Evolutionary conservation across 257 asterid species (phyloP).

Genomic region (Voacanga thouarsii): DNA sequence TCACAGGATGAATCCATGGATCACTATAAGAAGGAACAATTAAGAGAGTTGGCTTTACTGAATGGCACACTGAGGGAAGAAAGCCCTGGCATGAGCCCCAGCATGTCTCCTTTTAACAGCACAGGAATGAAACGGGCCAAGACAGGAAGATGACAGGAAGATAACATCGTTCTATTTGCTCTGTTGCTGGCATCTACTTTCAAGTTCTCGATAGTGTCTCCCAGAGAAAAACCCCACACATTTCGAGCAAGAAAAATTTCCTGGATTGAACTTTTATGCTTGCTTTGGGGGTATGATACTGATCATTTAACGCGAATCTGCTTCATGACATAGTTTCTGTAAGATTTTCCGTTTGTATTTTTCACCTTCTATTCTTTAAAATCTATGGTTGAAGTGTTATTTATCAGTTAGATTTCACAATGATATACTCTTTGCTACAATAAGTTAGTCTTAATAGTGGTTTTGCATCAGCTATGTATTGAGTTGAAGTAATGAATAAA

Average conservation of each 20-base stretch:
- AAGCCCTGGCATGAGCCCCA: constrained; percentile 75
- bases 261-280: background rate
- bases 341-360: background rate
- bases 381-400: background rate
- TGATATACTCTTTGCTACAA: background rate
- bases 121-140: constrained; percentile 71
- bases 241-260: background rate
- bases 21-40: constrained; percentile 66
- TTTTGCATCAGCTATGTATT: background rate
- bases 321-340: constrained; percentile 1
- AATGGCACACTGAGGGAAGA: constrained; percentile 73
- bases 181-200: background rate
- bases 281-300: background rate
- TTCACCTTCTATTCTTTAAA: background rate
- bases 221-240: background rate
- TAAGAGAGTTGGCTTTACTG: constrained; percentile 70
- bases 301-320: background rate
- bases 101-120: constrained; percentile 78
- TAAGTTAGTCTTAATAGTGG: background rate
- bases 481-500: background rate
- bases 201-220: background rate
- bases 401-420: background rate
- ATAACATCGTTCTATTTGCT: constrained; percentile 16
- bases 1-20: constrained; percentile 71
- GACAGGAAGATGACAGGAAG: constrained; percentile 64